Evolutionary conservation across 805 yeast species (phyloP).

Genomic region (baker's yeast (Saccharomyces cerevisiae)): DNA sequence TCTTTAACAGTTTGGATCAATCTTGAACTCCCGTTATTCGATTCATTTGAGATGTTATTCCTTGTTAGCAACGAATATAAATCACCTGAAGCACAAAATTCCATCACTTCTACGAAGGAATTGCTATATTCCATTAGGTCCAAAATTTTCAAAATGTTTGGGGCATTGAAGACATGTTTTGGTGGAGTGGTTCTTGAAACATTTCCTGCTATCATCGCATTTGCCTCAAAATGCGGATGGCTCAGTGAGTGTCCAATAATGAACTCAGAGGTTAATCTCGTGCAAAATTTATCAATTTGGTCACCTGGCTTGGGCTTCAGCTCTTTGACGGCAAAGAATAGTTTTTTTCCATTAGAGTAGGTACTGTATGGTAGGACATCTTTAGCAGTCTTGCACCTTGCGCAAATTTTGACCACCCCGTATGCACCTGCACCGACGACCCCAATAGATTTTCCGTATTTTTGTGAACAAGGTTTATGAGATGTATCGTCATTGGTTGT

Average conservation of each 20-base stretch:
- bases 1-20: conserved; percentile 15
- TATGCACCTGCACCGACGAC: conserved; percentile 89
- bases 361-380: conserved; percentile 31
- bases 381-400: conserved; percentile 37
- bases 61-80: conserved; percentile 50
- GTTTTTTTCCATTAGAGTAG: conserved; percentile 59
- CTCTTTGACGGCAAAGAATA: conserved; percentile 84
- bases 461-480: conserved; percentile 29
- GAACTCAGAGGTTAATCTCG: conserved; percentile 81
- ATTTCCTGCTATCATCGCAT: conserved; percentile 1
- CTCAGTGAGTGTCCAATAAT: conserved; percentile 77
- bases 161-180: conserved; percentile 32
- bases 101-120: conserved; percentile 84
- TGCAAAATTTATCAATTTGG: conserved; percentile 86
- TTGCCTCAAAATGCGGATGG: conserved; percentile 6
- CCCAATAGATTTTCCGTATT: conserved; percentile 46
- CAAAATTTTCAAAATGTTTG: conserved; percentile 67
- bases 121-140: conserved; percentile 71
- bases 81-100: conserved; percentile 83
- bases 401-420: conserved; percentile 83
- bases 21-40: neutral
- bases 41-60: conserved; percentile 12
- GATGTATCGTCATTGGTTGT: neutral
- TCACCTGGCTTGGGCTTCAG: conserved; percentile 76
- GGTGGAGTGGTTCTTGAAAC: neutral